Conservation (phyloP, 225 moss, liverwort and hornwort species). For the Pseudisothecium myosuroides region DNA sequence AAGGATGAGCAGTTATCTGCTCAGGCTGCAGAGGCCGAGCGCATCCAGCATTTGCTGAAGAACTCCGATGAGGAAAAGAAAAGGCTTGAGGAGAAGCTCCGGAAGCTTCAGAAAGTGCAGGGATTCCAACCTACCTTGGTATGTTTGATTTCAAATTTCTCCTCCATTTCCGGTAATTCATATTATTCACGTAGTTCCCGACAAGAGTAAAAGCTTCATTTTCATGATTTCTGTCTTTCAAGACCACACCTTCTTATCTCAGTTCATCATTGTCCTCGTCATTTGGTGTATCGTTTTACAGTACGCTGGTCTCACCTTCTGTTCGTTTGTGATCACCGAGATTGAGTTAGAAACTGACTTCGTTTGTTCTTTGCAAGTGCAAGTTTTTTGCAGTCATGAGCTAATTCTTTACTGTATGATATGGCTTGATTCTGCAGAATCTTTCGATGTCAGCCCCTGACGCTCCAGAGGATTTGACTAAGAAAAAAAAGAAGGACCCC, state of each 20-base stretch:
- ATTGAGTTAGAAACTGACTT: not conserved
- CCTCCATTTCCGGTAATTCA: not conserved
- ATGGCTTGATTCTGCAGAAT: constrained; percentile 15
- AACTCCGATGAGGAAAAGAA: constrained; percentile 53
- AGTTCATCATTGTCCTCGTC: not conserved
- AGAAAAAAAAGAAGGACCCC: constrained; percentile 47
- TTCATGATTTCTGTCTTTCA: not conserved
- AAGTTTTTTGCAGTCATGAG: not conserved
- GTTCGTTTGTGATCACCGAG: not conserved
- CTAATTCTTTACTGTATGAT: not conserved
- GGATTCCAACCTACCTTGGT: constrained; percentile 75
- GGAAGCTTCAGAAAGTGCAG: constrained; percentile 68
- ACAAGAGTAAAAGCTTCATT: not conserved
- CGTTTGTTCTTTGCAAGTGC: not conserved
- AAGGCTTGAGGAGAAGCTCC: constrained; percentile 53
- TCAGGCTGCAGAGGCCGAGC: constrained; percentile 47
- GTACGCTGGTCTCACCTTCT: not conserved
- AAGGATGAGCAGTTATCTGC: constrained; percentile 52
- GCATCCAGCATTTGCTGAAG: constrained; percentile 47
- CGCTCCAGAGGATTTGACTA: constrained; percentile 31
- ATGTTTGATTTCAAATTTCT: not conserved
- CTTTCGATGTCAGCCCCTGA: constrained; percentile 11
- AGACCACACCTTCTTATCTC: not conserved
- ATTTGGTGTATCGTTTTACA: not conserved
- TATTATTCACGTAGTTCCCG: not conserved